Base-by-base conservation (phyloP, 108 stramenopile species). In the Cyclotella atomus region DNA sequence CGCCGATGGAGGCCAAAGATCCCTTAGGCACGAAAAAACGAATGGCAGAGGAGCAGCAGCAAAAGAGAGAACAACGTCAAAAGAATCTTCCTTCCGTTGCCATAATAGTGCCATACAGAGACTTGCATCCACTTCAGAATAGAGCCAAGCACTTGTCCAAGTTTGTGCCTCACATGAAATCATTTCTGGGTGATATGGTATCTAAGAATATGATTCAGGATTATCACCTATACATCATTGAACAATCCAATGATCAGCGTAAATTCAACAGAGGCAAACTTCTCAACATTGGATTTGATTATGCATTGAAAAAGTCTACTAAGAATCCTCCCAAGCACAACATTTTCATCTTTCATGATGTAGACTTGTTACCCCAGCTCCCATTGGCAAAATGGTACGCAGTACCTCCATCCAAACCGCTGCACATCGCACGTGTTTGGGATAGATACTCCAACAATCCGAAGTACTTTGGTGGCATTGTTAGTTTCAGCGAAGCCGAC, bases 181-280 rank as follows among this genome's bases (percentile, higher is more conserved):
- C 70, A 52, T 98, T 98, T 66, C 70, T 99, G 23, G 17, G 3
- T 4, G 70, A 72, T 14, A 62, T 89, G 36, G 38, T 81, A 52
- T 20, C 66, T 17, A 35, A 53, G 9, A 32, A 65, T 21, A 59
- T 67, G 56, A 75, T 95, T 28, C 79, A 80, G 46, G 89, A 90
- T 55, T 97, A 86, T 84, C 97, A 95, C 68, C 80, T 99, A 29
- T 98, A 96, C 87, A 95, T 99, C 61, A 75, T 99, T 25, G 98
- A 99, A 79, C 98, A 99, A 82, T 92, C 91, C 35, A 77, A 97
- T 53, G 99, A 99, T 71, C 73, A 79, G 14, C 86, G 95, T 3
- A 99, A 99, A 78, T 99, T 99, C 88, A 99, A 99, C 76, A 96
- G 99, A n/a, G 99, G 99, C 29, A 99, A 99, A 70, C 85, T 99